These are phyloP conservation scores for Lachnum nothofagi DNA, from an alignment of 2,329 filamentous ascomycete species.

Conservation along the genomic window DNA sequence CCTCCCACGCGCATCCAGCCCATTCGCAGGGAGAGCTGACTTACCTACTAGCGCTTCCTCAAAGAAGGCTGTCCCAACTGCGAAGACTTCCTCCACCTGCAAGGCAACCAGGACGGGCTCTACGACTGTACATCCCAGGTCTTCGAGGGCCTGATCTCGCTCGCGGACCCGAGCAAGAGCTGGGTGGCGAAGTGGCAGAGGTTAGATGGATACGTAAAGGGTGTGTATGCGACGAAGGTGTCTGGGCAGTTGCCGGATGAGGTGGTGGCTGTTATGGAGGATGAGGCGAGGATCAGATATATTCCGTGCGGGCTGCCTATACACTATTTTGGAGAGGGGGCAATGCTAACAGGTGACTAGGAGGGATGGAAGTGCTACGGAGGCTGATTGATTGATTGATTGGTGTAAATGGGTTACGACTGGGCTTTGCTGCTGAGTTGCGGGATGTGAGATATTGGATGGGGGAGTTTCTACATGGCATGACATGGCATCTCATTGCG, in stretches of 20 bases:
- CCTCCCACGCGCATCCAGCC: conserved; percentile 4
- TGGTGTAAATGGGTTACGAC: background rate
- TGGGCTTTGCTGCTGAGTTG: background rate
- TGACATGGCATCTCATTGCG: conserved; percentile 5
- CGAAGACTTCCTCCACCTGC: conserved; percentile 82
- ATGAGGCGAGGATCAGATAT: conserved; percentile 59
- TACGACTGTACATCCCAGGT: conserved; percentile 93
- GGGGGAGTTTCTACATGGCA: background rate
- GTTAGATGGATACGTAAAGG: conserved; percentile 78
- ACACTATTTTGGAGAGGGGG: background rate
- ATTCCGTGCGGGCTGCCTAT: conserved; percentile 51
- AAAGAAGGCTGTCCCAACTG: conserved; percentile 92
- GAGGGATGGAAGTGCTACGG: conserved; percentile 49
- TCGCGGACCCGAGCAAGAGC: conserved; percentile 74
- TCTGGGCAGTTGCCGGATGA: conserved; percentile 72
- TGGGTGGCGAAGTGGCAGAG: conserved; percentile 99
- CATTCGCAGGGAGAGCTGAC: background rate
- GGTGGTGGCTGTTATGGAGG: conserved; percentile 54
- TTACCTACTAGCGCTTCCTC: conserved; percentile 67
- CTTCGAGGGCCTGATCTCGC: conserved; percentile 85
- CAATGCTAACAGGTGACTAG: conserved; percentile 33
- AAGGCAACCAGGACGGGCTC: conserved; percentile 72
- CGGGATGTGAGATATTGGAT: background rate
- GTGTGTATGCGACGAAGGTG: conserved; percentile 93
- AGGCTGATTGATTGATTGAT: conserved; percentile 26